Conservation (phyloP, 768 basidiomycete species). For the Mycena vulgaris region DNA sequence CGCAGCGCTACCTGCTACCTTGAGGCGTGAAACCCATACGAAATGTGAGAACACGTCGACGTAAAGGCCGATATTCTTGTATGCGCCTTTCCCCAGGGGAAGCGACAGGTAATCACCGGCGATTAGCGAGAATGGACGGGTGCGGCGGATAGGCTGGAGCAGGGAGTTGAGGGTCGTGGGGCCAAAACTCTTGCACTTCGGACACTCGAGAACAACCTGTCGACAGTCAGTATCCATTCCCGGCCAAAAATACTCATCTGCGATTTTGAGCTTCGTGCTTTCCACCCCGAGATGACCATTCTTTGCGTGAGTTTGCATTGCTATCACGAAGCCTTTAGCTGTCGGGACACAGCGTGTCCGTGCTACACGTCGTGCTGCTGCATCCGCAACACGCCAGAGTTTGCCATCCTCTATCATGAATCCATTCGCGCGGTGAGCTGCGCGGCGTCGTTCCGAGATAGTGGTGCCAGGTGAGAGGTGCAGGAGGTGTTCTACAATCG, state of each 20-base stretch:
- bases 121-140: constrained; percentile 46
- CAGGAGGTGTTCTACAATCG: constrained; percentile 23
- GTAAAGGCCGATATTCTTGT: constrained; percentile 38
- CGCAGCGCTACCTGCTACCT: not conserved
- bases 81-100: constrained; percentile 44
- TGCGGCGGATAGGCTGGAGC: constrained; percentile 43
- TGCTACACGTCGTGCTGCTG: constrained; percentile 14
- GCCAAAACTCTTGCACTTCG: constrained; percentile 46
- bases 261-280: constrained; percentile 38
- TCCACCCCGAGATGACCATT: constrained; percentile 46
- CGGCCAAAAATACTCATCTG: constrained; percentile 28
- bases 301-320: constrained; percentile 20
- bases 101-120: constrained; percentile 48
- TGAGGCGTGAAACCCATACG: constrained; percentile 44
- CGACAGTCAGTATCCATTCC: too few relatives aligned
- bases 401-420: constrained; percentile 17
- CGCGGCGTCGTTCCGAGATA: constrained; percentile 6
- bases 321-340: constrained; percentile 15
- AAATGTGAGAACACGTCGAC: constrained; percentile 40
- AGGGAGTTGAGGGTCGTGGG: too few relatives aligned
- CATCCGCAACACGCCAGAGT: constrained; percentile 32
- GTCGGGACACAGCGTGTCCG: constrained; percentile 28
- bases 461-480: constrained; percentile 30
- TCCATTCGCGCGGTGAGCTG: constrained; percentile 7
- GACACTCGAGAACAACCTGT: constrained; percentile 41